Base-by-base conservation (phyloP, 495 filamentous ascomycete species). In the Penicillium coprophilum region DNA sequence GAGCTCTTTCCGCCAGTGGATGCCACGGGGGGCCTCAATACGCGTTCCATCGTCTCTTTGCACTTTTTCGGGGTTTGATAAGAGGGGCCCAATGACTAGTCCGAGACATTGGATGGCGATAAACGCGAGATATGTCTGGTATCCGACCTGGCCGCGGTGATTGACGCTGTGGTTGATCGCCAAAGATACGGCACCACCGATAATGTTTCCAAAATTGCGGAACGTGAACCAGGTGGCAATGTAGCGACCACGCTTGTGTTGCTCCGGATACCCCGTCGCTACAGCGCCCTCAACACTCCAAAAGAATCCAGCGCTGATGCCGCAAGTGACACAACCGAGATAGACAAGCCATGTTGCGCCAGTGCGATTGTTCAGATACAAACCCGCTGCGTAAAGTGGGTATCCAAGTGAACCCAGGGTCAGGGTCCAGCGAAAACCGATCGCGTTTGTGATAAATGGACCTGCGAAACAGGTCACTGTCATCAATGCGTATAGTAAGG, bases 331-430 rank as follows among this genome's bases (percentile, higher is more conserved):
- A 6, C 77, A 76, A 17, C 81, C 81, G 8, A 84, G 66, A 24
- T 80, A 70, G 0, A 84, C 77, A 17, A 85, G 73, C 81, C 81
- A 85, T 34, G 73, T 74, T 6, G 69, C 71, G 8, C 81, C 81
- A 53, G 73, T 80, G 3, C 80, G 75, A 62, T 83, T 84, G 69
- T 85, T 84, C 15, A 76, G 63, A 57, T 84, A 85, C 23, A 85
- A 62, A 0, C 77, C 74, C 1, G 81, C 81, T 0, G 80, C 79
- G 49, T 85, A 84, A 0, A 80, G 71, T 1, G 81, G 74, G 44
- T 82, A 84, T 1, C 80, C 80, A 8, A 83, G 58, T 5, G 81
- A 77, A 0, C 82, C 82, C 27, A 83, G 63, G 30, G 78, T 72
- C 2, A 85, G 65, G 2, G 79, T 80, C 56, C 62, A 74, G 12